These are phyloP conservation scores for Cladosporium sp. DNA, from an alignment of 2,329 filamentous ascomycete species.

Conservation along the genomic window DNA sequence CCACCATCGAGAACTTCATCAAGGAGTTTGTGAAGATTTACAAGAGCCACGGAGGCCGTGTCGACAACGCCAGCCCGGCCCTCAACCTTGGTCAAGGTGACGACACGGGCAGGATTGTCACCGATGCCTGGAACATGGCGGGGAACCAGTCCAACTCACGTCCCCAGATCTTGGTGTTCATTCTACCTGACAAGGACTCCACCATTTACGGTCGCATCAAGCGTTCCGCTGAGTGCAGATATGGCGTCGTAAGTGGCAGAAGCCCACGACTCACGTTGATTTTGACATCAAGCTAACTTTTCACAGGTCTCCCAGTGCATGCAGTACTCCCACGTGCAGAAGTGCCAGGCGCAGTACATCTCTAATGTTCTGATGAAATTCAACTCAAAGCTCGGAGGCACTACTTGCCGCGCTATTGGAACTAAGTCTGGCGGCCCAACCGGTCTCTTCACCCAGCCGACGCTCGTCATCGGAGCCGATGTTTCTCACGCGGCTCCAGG, in stretches of 20 bases:
- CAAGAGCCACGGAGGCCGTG: constrained; percentile 59
- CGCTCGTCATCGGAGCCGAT: constrained; percentile 87
- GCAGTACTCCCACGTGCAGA: constrained; percentile 67
- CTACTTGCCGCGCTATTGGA: constrained; percentile 59
- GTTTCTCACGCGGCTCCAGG: constrained; percentile 81
- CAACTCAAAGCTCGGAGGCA: constrained; percentile 90
- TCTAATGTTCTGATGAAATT: constrained; percentile 97
- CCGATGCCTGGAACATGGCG: constrained; percentile 54
- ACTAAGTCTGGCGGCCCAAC: constrained; percentile 34
- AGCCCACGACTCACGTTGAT: background rate
- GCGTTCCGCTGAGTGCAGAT: constrained; percentile 82
- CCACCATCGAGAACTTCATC: constrained; percentile 54
- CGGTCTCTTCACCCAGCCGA: constrained; percentile 51
- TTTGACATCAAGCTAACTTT: background rate
- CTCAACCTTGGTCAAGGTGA: constrained; percentile 39
- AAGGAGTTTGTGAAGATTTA: constrained; percentile 64
- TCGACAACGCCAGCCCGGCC: constrained; percentile 50
- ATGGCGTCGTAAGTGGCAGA: constrained; percentile 55
- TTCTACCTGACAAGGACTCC: constrained; percentile 70
- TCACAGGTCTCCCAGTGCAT: constrained; percentile 61
- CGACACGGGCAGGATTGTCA: constrained; percentile 35
- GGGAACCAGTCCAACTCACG: constrained; percentile 55
- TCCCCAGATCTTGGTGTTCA: constrained; percentile 77
- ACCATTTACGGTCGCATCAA: constrained; percentile 82
- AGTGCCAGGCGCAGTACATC: constrained; percentile 77